phyloP scores from a whole-genome alignment of 495 filamentous ascomycete species.

The Neurospora cerealis region DNA sequence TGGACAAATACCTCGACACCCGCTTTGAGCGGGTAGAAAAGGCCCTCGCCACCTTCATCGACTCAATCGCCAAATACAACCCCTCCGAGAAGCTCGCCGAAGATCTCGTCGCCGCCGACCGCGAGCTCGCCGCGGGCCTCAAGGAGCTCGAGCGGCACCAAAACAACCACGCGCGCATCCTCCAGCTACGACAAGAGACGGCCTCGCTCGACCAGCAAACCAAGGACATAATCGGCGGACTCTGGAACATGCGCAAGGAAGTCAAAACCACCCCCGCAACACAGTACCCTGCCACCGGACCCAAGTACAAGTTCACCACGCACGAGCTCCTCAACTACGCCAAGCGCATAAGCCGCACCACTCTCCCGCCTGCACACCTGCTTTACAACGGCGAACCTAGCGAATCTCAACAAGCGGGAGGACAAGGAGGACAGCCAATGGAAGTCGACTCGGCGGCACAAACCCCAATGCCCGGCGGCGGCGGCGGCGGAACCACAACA shows the following conservation, averaged over 20 bases:
- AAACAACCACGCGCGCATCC: constrained; percentile 52
- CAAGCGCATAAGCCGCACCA: constrained; percentile 61
- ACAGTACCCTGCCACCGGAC: constrained; percentile 28
- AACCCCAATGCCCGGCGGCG: constrained; percentile 8
- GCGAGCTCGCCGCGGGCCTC: constrained; percentile 48
- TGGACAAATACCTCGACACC: constrained; percentile 49
- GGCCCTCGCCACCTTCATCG: constrained; percentile 54
- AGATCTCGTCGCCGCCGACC: constrained; percentile 59
- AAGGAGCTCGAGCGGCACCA: constrained; percentile 60
- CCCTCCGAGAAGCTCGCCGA: constrained; percentile 53
- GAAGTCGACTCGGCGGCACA: constrained; percentile 3
- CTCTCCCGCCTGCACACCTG: constrained; percentile 52
- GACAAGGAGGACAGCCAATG: neutral
- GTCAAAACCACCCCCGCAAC: constrained; percentile 49
- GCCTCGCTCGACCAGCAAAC: constrained; percentile 50
- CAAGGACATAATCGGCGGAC: constrained; percentile 44
- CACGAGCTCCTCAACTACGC: constrained; percentile 63
- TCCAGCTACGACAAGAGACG: constrained; percentile 50
- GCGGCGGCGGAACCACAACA: constrained; percentile 10
- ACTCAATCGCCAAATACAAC: constrained; percentile 70
- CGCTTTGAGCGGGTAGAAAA: constrained; percentile 61
- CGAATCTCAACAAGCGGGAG: neutral
- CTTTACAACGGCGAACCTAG: neutral
- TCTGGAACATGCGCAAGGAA: constrained; percentile 59
- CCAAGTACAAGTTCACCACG: constrained; percentile 43